phyloP scores from a whole-genome alignment of 148 eudicot genomes.

The Arctostaphylos glauca region DNA sequence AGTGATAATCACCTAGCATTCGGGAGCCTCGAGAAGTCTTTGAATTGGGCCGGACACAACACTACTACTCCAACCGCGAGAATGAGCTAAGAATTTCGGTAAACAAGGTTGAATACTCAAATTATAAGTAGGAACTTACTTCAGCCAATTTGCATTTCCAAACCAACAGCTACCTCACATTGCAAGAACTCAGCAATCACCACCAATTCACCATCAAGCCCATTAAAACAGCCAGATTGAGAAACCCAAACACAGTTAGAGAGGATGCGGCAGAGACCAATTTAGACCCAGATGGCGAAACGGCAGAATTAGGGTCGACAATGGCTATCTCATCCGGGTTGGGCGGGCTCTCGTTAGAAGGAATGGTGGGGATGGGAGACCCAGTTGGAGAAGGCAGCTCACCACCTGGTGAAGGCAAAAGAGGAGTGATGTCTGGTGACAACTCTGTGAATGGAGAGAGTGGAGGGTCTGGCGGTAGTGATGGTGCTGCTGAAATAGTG shows the following conservation, averaged over 20 bases:
- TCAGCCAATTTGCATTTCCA: not conserved
- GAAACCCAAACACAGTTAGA: not conserved
- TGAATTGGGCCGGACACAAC: no score
- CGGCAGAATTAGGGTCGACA: conserved; percentile 25
- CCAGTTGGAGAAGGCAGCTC: conserved; percentile 20
- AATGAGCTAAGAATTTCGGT: no score
- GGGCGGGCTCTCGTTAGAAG: conserved; percentile 33
- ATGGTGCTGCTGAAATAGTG: conserved; percentile 28
- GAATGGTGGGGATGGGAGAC: conserved; percentile 33
- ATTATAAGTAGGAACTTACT: not conserved
- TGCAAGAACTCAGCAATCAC: not conserved
- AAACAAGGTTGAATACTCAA: no score
- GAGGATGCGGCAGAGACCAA: conserved; percentile 16
- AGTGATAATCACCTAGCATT: no score
- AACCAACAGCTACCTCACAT: not conserved
- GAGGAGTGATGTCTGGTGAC: conserved; percentile 39
- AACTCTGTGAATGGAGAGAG: conserved; percentile 17
- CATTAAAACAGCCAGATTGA: not conserved
- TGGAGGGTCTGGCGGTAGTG: conserved; percentile 24
- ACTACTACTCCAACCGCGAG: no score
- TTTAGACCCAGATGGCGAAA: conserved; percentile 19
- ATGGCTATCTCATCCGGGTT: conserved; percentile 21
- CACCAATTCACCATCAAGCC: conserved; percentile 5
- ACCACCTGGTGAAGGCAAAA: conserved; percentile 38
- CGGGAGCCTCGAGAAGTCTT: no score